Percentiles rank a stretch among this genome's conserved stretches.
Evolutionary conservation across 2,329 filamentous ascomycete genomes (phyloP).

Genomic region (Dactylellina parvicollis): DNA sequence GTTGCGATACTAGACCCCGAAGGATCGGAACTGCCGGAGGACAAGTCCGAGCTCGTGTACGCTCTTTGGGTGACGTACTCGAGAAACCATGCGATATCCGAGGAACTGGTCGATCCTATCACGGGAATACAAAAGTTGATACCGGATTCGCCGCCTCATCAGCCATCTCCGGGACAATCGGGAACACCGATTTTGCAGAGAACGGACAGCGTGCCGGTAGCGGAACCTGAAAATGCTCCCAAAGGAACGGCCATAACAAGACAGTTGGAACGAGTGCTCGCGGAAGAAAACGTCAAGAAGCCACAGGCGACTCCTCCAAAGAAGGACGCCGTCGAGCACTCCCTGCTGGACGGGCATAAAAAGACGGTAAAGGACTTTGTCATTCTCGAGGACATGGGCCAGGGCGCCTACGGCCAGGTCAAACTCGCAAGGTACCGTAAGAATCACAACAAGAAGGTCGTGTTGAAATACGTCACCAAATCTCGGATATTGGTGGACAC

Average conservation of each 20-base stretch:
- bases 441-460: slow-evolving; percentile 79
- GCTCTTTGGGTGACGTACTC: slow-evolving; percentile 98
- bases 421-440: slow-evolving; percentile 90
- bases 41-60: slow-evolving; percentile 83
- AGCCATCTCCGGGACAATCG: slow-evolving; percentile 80
- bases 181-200: slow-evolving; percentile 66
- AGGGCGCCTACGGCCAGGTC: slow-evolving; percentile 96
- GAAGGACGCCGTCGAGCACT: slow-evolving; percentile 59
- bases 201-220: slow-evolving; percentile 11
- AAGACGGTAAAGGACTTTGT: slow-evolving; percentile 89
- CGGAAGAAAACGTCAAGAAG: slow-evolving; percentile 63
- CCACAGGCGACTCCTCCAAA: slow-evolving; percentile 67
- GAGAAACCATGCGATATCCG: slow-evolving; percentile 80
- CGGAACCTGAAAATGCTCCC: slow-evolving; percentile 20
- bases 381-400: slow-evolving; percentile 97
- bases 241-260: slow-evolving; percentile 37
- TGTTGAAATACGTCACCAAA: slow-evolving; percentile 98
- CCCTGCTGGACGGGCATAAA: slow-evolving; percentile 64
- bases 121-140: slow-evolving; percentile 65
- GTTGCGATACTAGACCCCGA: slow-evolving; percentile 71
- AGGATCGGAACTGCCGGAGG: slow-evolving; percentile 65
- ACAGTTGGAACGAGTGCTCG: slow-evolving; percentile 41
- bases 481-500: slow-evolving; percentile 96
- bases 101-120: slow-evolving; percentile 69
- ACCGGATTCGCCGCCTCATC: slow-evolving; percentile 77